Percentiles rank a stretch among this genome's conserved stretches.
Conservation (phyloP, 768 basidiomycete species). For the Suillus weaverae region DNA sequence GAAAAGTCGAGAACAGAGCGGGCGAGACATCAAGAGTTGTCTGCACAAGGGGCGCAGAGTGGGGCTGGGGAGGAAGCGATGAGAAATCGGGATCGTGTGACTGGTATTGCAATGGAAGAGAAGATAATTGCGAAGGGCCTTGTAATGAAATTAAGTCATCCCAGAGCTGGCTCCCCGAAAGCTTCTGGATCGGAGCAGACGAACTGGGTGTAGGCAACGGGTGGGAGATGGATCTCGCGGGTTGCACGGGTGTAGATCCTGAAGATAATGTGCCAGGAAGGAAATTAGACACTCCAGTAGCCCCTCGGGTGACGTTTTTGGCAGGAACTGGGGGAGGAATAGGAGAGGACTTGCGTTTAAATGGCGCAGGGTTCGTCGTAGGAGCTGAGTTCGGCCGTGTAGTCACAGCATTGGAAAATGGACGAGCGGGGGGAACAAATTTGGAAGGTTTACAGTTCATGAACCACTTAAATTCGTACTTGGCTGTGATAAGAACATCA, state of each 20-base stretch:
- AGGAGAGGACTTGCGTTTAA: slow-evolving; percentile 21
- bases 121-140: slow-evolving; percentile 35
- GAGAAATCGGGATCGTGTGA: slow-evolving; percentile 1
- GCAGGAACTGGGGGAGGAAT: slow-evolving; percentile 29
- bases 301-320: slow-evolving; percentile 22
- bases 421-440: slow-evolving; percentile 42
- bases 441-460: slow-evolving; percentile 49
- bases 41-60: slow-evolving; percentile 12
- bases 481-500: slow-evolving; percentile 45
- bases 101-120: slow-evolving; percentile 48
- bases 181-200: slow-evolving; percentile 19
- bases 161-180: slow-evolving; percentile 49
- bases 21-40: slow-evolving; percentile 4
- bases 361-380: slow-evolving; percentile 10
- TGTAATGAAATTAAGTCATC: slow-evolving; percentile 55
- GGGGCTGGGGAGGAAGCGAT: slow-evolving; percentile 19
- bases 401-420: slow-evolving; percentile 31
- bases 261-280: slow-evolving; percentile 16
- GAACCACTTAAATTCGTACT: slow-evolving; percentile 79
- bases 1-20: slow-evolving; percentile 24
- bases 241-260: slow-evolving; percentile 1
- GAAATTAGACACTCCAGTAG: slow-evolving; percentile 13
- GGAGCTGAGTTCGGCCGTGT: slow-evolving; percentile 18
- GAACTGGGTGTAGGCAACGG: slow-evolving; percentile 23
- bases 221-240: slow-evolving; percentile 37